Evolutionary conservation across 1,284 basidiomycete genomes (phyloP).

Genomic region (Chondrostereum purpureum): DNA sequence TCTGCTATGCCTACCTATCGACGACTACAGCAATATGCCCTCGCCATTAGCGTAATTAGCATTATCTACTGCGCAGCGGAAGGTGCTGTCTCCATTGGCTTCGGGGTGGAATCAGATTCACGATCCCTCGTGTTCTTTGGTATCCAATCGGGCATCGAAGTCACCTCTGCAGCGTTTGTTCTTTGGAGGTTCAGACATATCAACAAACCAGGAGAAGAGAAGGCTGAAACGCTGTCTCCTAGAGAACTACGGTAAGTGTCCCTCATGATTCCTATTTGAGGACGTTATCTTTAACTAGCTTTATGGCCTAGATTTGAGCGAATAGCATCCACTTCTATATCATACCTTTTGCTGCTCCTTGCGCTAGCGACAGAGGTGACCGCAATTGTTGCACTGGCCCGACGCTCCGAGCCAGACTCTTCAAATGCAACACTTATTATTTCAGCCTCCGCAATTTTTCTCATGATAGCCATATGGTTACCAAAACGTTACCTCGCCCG

Average conservation of each 20-base stretch:
- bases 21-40: constrained; percentile 26
- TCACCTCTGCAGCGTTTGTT: constrained; percentile 32
- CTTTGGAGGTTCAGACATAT: constrained; percentile 35
- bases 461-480: constrained; percentile 36
- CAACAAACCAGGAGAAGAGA: constrained; percentile 27
- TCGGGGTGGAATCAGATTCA: constrained; percentile 38
- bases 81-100: constrained; percentile 34
- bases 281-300: not conserved
- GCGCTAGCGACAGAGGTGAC: constrained; percentile 28
- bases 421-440: constrained; percentile 35
- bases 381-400: constrained; percentile 27
- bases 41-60: constrained; percentile 27
- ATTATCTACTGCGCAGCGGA: constrained; percentile 28
- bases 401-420: constrained; percentile 29
- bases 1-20: no score
- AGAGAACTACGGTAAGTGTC: constrained; percentile 23
- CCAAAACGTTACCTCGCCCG: constrained; percentile 37
- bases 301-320: constrained; percentile 30
- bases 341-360: constrained; percentile 29
- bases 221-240: constrained; percentile 11
- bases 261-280: no score
- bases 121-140: constrained; percentile 46
- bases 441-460: constrained; percentile 30
- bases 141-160: constrained; percentile 42
- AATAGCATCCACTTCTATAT: constrained; percentile 29